These are phyloP conservation scores for Ogataea trehalophila DNA, from an alignment of 805 yeast species.

Conservation along the genomic window DNA sequence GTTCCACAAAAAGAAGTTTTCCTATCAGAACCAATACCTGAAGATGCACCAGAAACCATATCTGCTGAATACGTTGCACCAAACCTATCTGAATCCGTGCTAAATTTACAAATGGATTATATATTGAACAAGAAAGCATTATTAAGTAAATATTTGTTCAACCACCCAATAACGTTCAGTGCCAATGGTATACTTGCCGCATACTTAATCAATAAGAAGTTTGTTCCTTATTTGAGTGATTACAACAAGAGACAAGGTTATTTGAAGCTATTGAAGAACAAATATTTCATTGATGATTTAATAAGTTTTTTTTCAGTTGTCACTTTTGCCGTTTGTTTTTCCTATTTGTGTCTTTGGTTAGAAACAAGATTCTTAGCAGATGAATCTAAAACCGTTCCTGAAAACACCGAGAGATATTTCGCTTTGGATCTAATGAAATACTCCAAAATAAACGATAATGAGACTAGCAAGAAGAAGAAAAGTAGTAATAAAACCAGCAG, in stretches of 20 bases:
- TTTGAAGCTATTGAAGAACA: conserved; percentile 12
- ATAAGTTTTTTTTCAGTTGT: conserved; percentile 35
- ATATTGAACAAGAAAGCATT: conserved; percentile 42
- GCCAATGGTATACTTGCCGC: conserved; percentile 22
- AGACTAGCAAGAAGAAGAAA: neutral
- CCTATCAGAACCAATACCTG: conserved; percentile 51
- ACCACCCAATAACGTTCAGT: conserved; percentile 39
- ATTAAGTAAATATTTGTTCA: conserved; percentile 41
- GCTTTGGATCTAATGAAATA: conserved; percentile 49
- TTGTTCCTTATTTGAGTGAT: conserved; percentile 19
- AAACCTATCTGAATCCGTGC: conserved; percentile 51
- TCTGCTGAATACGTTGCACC: conserved; percentile 48
- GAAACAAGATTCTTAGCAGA: conserved; percentile 46
- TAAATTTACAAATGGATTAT: conserved; percentile 62
- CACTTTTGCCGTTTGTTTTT: conserved; percentile 32
- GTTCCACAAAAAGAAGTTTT: conserved; percentile 44
- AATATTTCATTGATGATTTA: conserved; percentile 24
- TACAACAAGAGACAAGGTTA: conserved; percentile 7
- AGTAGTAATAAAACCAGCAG: conserved; percentile 7
- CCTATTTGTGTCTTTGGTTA: conserved; percentile 36
- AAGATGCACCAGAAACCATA: conserved; percentile 48
- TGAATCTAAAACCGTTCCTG: conserved; percentile 33
- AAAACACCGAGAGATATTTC: conserved; percentile 36
- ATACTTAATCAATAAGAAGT: conserved; percentile 10
- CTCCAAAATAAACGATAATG: conserved; percentile 22